A percentile compares a stretch with the other conserved stretches of the same genome.
Evolutionary conservation across 179 eudicot species (phyloP).

Genomic region (Pouteria campechiana): DNA sequence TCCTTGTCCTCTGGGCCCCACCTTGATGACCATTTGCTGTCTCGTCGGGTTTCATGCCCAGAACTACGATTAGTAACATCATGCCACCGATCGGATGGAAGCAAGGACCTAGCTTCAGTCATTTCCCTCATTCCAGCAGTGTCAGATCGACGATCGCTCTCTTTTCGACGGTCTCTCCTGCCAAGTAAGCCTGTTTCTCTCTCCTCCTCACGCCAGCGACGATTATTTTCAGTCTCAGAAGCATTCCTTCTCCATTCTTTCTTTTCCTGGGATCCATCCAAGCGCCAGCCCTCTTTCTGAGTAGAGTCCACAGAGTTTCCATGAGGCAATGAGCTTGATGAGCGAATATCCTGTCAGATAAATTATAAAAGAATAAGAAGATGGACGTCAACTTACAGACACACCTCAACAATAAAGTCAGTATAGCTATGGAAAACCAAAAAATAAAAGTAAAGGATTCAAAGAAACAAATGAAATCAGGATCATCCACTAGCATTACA

Average conservation of each 20-base stretch:
- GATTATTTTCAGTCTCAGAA: constrained; percentile 53
- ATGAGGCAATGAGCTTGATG: constrained; percentile 66
- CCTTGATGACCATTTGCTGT: constrained; percentile 92
- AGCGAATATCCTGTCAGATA: constrained; percentile 54
- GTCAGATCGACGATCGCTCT: constrained; percentile 65
- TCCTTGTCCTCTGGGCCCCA: constrained; percentile 98
- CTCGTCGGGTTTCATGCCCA: constrained; percentile 62
- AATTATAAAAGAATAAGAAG: background rate
- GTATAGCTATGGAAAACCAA: background rate
- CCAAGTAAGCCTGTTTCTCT: constrained; percentile 96
- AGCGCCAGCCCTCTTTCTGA: constrained; percentile 53
- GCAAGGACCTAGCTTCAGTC: constrained; percentile 38
- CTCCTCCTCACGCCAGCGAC: constrained; percentile 99
- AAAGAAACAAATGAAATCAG: background rate
- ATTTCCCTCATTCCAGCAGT: constrained; percentile 50
- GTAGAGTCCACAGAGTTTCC: constrained; percentile 60
- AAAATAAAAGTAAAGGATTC: background rate
- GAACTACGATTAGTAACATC: constrained; percentile 55
- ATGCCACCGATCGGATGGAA: constrained; percentile 72
- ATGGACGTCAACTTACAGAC: too few species aligned
- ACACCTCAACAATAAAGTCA: background rate
- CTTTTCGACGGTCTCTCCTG: constrained; percentile 72
- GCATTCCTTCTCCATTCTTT: constrained; percentile 73
- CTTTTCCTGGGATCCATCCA: constrained; percentile 52
- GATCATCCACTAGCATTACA: background rate